Evolutionary conservation across 768 basidiomycete genomes (phyloP).

Genomic region (Mycena filopes): DNA sequence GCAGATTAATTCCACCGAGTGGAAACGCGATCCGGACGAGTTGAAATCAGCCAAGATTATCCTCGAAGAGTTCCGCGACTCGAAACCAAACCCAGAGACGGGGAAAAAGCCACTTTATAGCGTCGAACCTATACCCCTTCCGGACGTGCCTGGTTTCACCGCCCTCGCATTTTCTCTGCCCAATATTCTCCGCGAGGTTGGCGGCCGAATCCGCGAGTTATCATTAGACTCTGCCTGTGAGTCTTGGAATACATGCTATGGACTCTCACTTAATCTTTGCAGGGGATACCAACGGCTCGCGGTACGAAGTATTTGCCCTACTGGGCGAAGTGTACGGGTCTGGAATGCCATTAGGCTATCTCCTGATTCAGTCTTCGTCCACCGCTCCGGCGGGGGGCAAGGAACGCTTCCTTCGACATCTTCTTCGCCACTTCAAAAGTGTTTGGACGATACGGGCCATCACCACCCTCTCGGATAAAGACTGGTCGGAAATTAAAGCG

Average conservation of each 20-base stretch:
- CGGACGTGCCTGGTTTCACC: constrained; percentile 29
- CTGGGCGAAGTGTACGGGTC: background rate
- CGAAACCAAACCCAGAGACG: background rate
- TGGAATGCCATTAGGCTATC: background rate
- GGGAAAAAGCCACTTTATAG: constrained; percentile 14
- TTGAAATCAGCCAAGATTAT: constrained; percentile 38
- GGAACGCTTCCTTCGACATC: constrained; percentile 37
- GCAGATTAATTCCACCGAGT: constrained; percentile 30
- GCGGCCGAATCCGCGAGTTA: constrained; percentile 38
- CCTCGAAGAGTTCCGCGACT: constrained; percentile 28
- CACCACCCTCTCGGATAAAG: constrained; percentile 48
- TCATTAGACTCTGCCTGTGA: constrained; percentile 45
- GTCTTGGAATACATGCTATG: constrained; percentile 6
- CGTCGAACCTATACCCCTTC: constrained; percentile 12
- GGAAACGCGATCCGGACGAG: constrained; percentile 28
- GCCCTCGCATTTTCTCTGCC: constrained; percentile 39
- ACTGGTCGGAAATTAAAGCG: constrained; percentile 47
- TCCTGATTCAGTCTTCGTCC: constrained; percentile 5
- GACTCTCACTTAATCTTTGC: background rate
- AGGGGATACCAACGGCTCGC: background rate
- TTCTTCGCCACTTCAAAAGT: constrained; percentile 38
- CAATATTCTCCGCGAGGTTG: constrained; percentile 35
- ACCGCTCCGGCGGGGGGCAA: constrained; percentile 29
- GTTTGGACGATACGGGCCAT: constrained; percentile 37
- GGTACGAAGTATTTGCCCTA: background rate